Evolutionary conservation across 441 rosid species (phyloP).

Genomic region (Erysimum pusillum): DNA sequence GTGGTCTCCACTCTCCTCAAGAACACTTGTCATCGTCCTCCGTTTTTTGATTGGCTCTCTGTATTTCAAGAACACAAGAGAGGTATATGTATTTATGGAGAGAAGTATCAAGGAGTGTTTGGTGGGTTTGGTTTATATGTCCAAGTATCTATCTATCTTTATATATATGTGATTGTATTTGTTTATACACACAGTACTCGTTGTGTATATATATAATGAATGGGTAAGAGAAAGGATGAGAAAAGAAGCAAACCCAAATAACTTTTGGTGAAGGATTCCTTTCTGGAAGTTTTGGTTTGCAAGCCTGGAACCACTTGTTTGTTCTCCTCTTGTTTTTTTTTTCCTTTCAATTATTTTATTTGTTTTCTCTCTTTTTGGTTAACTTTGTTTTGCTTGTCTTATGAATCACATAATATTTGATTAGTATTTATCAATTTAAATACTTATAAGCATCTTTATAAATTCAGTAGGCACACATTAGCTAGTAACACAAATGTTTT

Average conservation of each 20-base stretch:
- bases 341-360: slow-evolving; percentile 18
- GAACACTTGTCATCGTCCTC: slow-evolving; percentile 50
- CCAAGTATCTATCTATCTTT: slow-evolving; percentile 12
- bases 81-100: slow-evolving; percentile 33
- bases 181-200: slow-evolving; percentile 43
- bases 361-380: slow-evolving; percentile 26
- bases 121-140: slow-evolving; percentile 44
- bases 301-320: slow-evolving; percentile 85
- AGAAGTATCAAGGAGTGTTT: slow-evolving; percentile 36
- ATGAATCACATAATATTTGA: slow-evolving; percentile 18
- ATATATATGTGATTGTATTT: slow-evolving; percentile 41
- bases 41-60: not conserved
- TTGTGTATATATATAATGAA: slow-evolving; percentile 39
- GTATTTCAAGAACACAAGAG: slow-evolving; percentile 34
- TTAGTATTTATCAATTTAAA: not conserved
- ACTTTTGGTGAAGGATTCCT: slow-evolving; percentile 72
- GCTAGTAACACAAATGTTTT: not conserved
- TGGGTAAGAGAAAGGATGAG: slow-evolving; percentile 35
- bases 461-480: not conserved
- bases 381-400: slow-evolving; percentile 40
- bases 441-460: not conserved
- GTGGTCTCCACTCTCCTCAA: slow-evolving; percentile 45
- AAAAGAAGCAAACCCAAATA: slow-evolving; percentile 79
- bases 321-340: slow-evolving; percentile 36
- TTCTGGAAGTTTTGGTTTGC: slow-evolving; percentile 75